Conservation (phyloP, 352 stramenopile species). For the Globisporangium orthogonon region DNA sequence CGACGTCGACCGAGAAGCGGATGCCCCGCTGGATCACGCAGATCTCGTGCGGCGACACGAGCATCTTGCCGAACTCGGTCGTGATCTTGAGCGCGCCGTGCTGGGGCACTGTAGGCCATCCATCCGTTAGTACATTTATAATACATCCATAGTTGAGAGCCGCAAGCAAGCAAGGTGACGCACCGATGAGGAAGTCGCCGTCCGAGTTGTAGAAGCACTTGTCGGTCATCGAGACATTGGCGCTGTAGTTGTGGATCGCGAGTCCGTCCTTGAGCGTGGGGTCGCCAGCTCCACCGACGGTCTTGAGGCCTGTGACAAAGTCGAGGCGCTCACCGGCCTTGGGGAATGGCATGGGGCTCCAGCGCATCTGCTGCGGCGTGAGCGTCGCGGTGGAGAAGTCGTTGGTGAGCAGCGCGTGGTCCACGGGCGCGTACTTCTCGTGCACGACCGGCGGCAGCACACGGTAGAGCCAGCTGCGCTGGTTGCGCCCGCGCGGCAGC, state of each 20-base stretch:
- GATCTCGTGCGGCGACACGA: constrained; percentile 87
- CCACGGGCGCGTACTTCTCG: constrained; percentile 49
- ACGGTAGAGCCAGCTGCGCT: constrained; percentile 93
- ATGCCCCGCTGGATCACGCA: constrained; percentile 94
- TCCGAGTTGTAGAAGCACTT: constrained; percentile 94
- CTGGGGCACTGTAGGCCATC: constrained; percentile 75
- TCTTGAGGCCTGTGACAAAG: constrained; percentile 88
- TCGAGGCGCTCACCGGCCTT: constrained; percentile 43
- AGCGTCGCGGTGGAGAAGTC: constrained; percentile 67
- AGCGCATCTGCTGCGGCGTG: constrained; percentile 91
- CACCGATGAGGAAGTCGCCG: constrained; percentile 93
- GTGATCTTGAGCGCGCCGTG: constrained; percentile 85
- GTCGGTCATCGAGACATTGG: constrained; percentile 87
- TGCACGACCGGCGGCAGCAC: constrained; percentile 86
- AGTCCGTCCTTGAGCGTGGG: constrained; percentile 89
- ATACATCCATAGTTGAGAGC: background rate
- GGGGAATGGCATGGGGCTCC: constrained; percentile 82
- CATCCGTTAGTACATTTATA: background rate
- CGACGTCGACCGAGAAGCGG: constrained; percentile 89
- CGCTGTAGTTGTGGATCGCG: constrained; percentile 93
- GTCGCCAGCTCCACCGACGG: constrained; percentile 85
- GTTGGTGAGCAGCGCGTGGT: constrained; percentile 46
- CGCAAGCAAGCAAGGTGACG: background rate
- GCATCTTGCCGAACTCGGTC: constrained; percentile 91
- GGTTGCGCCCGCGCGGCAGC: constrained; percentile 81